Evolutionary conservation across 2,329 filamentous ascomycete species (phyloP).

Genomic region (Scedosporium minutisporum): DNA sequence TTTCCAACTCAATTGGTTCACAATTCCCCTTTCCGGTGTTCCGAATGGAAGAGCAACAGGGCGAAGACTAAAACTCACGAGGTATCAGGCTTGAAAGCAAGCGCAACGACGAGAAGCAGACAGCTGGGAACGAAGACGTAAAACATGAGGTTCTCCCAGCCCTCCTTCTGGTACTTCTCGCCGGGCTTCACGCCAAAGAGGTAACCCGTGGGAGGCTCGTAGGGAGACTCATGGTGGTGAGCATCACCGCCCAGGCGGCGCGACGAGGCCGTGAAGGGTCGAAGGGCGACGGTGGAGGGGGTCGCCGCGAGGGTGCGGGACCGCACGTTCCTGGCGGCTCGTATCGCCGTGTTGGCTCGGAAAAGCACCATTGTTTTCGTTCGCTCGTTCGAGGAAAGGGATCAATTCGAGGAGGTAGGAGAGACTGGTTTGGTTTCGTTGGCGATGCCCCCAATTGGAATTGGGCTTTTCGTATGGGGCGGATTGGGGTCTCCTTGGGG

Average conservation of each 20-base stretch:
- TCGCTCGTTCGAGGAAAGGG: background rate
- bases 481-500: background rate
- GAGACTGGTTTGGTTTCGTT: background rate
- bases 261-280: constrained; percentile 2
- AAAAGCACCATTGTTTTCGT: constrained; percentile 6
- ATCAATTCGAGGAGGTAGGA: background rate
- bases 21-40: too few species aligned
- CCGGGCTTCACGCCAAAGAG: constrained; percentile 90
- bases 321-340: constrained; percentile 4
- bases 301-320: background rate
- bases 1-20: background rate
- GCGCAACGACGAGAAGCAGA: constrained; percentile 63
- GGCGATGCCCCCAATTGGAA: background rate
- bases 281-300: background rate
- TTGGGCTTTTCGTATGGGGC: background rate
- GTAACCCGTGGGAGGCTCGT: constrained; percentile 85
- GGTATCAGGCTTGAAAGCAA: constrained; percentile 97
- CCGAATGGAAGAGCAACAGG: background rate
- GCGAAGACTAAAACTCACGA: constrained; percentile 57
- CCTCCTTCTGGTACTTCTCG: constrained; percentile 91
- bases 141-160: constrained; percentile 83
- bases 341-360: constrained; percentile 5
- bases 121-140: constrained; percentile 78
- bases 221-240: constrained; percentile 57
- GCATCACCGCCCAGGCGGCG: constrained; percentile 20